These are phyloP conservation scores for Jaminaea rosea DNA, from an alignment of 1,284 basidiomycete species.

Conservation along the genomic window DNA sequence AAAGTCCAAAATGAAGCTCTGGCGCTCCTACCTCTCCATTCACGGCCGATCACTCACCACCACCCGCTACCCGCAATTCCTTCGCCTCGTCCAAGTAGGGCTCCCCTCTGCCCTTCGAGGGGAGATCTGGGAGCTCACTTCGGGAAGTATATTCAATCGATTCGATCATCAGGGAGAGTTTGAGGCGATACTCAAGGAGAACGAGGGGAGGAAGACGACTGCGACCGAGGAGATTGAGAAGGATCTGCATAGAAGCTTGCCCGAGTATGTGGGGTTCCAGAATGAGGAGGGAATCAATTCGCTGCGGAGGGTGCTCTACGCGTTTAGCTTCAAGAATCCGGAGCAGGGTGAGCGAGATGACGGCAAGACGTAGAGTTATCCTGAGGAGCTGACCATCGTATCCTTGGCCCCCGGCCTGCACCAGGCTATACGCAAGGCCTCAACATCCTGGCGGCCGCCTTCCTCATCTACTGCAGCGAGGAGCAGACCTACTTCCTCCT, in stretches of 20 bases:
- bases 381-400: background rate
- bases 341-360: slow-evolving; percentile 55
- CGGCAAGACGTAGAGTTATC: too few species aligned
- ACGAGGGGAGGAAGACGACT: slow-evolving; percentile 69
- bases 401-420: too few species aligned
- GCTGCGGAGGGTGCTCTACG: slow-evolving; percentile 80
- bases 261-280: slow-evolving; percentile 45
- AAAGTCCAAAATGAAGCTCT: slow-evolving; percentile 92
- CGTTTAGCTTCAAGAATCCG: slow-evolving; percentile 94
- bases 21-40: slow-evolving; percentile 70
- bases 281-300: slow-evolving; percentile 50
- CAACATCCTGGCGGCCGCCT: slow-evolving; percentile 4
- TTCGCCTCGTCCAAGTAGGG: slow-evolving; percentile 90
- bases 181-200: slow-evolving; percentile 66
- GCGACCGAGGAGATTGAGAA: slow-evolving; percentile 99
- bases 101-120: slow-evolving; percentile 88
- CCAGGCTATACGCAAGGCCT: background rate
- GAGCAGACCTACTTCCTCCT: slow-evolving; percentile 98
- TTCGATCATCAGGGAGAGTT: slow-evolving; percentile 81
- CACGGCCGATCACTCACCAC: slow-evolving; percentile 83
- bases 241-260: slow-evolving; percentile 68
- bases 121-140: slow-evolving; percentile 96
- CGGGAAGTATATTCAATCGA: slow-evolving; percentile 79
- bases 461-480: slow-evolving; percentile 78
- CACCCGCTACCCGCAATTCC: slow-evolving; percentile 93